Evolutionary conservation across 1,139 yeast species (phyloP), one percentile per base, ranked within the genome.

Genomic region (Pichia kudriavzevii): DNA sequence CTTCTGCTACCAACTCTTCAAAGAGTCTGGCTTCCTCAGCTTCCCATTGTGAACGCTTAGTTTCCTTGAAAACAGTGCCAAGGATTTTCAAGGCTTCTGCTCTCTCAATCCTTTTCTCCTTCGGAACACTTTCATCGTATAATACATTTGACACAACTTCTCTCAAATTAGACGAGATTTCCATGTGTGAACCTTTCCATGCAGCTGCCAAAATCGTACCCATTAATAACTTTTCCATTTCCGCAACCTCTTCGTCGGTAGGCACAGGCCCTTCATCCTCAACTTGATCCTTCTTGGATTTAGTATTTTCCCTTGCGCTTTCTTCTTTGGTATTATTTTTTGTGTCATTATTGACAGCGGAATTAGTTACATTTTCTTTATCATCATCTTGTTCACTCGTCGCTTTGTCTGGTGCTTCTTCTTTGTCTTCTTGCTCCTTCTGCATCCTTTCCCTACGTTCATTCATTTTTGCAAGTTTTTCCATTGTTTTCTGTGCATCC

Each of bases 191-290:
- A 1, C 96, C 97, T 32, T 81, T 79, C 98, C 98, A 88, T 8
- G 96, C 95, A 0, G 96, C 96, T 4, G 93, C 88, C 33, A 88
- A 65, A 3, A 88, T 88, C 56, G 88, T 91, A 26, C 95, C 96
- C 74, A 85, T 74, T 30, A 88, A 63, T 39, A 79, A 69, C 49
- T 87, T 79, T 53, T 88, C 97, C 75, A 84, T 71, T 45, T 84
- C 94, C 0, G 85, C 88, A 39, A 83, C 63, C 41, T 82, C 87
- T 53, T 85, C 96, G 2, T 73, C 74, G 0, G 94, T 75, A 52
- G 93, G 93, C 46, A 67, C 59, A 9, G 57, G 62, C 17, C 63
- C 70, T 25, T 70, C 72, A 5, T 68, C 75, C 36, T 61, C 59
- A 15, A n/a, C 8, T 26, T 27, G 15, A 11, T 29, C 6, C 15